Evolutionary conservation across 306 rosid genomes (phyloP), one percentile per base, ranked within the genome.

Genomic region (Sesbania bispinosa): DNA sequence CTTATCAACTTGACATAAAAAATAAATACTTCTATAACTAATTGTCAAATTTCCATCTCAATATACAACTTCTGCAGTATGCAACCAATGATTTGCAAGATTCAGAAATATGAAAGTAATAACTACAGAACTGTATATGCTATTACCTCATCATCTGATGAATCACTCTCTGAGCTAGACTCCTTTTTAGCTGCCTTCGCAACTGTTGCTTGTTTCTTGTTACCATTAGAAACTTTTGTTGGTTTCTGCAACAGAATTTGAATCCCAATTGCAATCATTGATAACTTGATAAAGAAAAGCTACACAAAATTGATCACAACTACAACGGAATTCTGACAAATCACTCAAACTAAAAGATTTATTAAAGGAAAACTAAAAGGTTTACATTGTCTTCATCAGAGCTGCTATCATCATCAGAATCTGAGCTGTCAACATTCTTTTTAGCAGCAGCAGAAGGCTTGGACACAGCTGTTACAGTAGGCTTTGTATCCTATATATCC

Each of bases 361-460:
- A 10, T 47, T 32, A 29, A 23, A 0, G 5, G 21, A 2, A 1
- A 36, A 52, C 5, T 7, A 24, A 1, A 41, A 45, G 2, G 1
- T 4, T 59, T 77, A 77, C 88, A 10, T 27, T 3, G 4, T 83
- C 85, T 23, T 75, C 89, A 0, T 84, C 87, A 19, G 91, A 81
- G 71, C 82, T 82, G 39, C 84, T 79, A 19, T 81, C 87, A 45
- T 85, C 90, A 57, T 85, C 90, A 24, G 88, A 81, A 57, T 81
- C 91, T 51, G 82, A 79, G 62, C 75, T 76, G 13, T 79, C 82
- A 39, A 69, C 83, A 2, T 18, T 43, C 77, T 79, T 88, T 19
- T 81, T 83, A 0, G 48, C 19, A 20, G 55, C 36, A 6, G 70
- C 70, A 59, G 80, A 13, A 36, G 85, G 64, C 52, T 85, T 86